Base-by-base conservation (phyloP, 1,139 yeast species). In the Kodamaea sp. region DNA sequence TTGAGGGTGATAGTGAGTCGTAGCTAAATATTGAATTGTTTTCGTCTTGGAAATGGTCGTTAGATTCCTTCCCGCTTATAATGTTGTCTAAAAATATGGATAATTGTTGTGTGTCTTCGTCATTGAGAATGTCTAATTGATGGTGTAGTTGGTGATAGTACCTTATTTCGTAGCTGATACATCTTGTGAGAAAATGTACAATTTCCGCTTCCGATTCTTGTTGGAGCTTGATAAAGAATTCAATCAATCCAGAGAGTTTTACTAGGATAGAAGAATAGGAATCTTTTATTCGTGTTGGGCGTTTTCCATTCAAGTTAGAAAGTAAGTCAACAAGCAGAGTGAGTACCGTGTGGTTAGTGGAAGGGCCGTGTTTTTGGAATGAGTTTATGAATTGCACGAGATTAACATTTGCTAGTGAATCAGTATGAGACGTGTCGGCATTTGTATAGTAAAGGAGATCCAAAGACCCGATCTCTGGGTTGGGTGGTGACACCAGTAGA, bases 71-170 rank as follows among this genome's bases (percentile, higher is more conserved):
- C 9, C 23, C 33, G n/a, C 39, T 41, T 4, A 55, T 41, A 24
- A 49, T 45, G 7, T 44, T 41, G 26, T 58, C 65, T 24, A 61
- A 36, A 10, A 53, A 50, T 9, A 38, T 35, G 4, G 54, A 55
- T 15, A 61, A 43, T 28, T 48, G 46, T 14, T 53, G 55, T 4
- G 66, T 57, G 27, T 59, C 64, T 16, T 52, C 51, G 7, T 53
- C 47, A 8, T 38, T 43, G n/a, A 50, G 24, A 6, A 40, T 26
- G 11, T 48, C 53, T 28, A 53, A 38, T 13, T 46, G 38, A 18
- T 46, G 35, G 24, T 50, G 50, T n/a, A 57, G 35, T 2, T 39
- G 36, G 7, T 51, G 33, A 33, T 45, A 53, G 36, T 47, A 56
- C 15, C 25, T 28, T 4, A 44, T 33, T 28, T 63, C 67, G 32